Base-by-base conservation (phyloP, 345 rosid species). In the Citrus inodora region DNA sequence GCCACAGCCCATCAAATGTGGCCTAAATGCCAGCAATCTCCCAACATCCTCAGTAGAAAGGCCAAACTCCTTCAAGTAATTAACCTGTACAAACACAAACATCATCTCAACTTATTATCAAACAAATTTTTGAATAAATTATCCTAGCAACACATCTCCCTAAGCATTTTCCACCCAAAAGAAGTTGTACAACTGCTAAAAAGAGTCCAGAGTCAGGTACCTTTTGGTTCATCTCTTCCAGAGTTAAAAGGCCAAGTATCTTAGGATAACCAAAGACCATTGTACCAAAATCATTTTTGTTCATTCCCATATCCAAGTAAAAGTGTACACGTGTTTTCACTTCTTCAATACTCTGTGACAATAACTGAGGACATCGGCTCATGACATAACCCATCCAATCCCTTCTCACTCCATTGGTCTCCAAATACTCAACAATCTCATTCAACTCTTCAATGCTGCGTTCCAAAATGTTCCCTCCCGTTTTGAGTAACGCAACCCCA, bases 371-470 rank as follows among this genome's bases (percentile, higher is more conserved):
- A 79, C 91, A 91, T 62, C 94, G 85, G 53, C 99, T 86, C 80
- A 93, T 83, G 60, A 93, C 95, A 76, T 78, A 88, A 33, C 99
- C 98, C 88, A 95, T 91, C 98, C 97, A 95, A 76, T 93, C 94
- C 80, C 83, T 90, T 84, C 87, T 88, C 27, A 95, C 93, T 37
- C 97, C 98, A 19, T 88, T 85, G 71, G 88, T 89, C 87, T 91
- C 95, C 74, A 92, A 80, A 86, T 82, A 96, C 67, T 82, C 86
- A 53, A 93, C 94, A 79, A 90, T 82, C 81, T 86, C 94, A 71
- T 85, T 85, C 61, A 95, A 82, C 64, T 91, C 91, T 67, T 88
- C 80, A 14, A 27, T 56, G 69, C 86, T 78, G 8, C 92, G 86
- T 71, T 87, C 83, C 86, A 92, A 87, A 65, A 92, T 81, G 38